These are phyloP conservation scores for Phytopythium cucurbitacearum DNA, from an alignment of 352 stramenopile species.

Conservation along the genomic window DNA sequence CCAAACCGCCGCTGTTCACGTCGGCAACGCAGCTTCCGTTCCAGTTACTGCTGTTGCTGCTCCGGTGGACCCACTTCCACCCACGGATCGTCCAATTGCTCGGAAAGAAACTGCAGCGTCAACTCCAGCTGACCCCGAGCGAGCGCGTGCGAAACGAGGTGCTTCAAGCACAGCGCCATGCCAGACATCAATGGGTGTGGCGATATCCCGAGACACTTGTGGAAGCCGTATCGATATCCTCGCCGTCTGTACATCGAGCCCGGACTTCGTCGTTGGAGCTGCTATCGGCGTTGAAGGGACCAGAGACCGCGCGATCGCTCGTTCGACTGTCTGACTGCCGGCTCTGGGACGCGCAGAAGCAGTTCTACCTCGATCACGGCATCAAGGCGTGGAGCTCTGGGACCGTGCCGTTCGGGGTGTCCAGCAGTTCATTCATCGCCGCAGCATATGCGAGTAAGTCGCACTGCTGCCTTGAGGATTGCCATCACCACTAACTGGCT, in stretches of 20 bases:
- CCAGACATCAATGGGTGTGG: constrained; percentile 25
- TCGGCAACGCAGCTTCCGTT: constrained; percentile 51
- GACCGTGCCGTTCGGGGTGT: constrained; percentile 73
- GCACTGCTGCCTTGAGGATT: constrained; percentile 5
- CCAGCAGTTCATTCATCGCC: constrained; percentile 73
- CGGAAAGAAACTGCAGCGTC: constrained; percentile 37
- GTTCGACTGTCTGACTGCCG: constrained; percentile 43
- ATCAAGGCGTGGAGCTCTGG: constrained; percentile 73
- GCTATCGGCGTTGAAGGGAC: background rate
- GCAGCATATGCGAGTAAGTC: constrained; percentile 49
- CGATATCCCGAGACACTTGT: constrained; percentile 11
- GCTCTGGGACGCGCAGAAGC: constrained; percentile 73
- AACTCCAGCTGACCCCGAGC: constrained; percentile 48
- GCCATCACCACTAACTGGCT: background rate
- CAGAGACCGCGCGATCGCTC: background rate
- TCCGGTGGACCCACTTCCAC: constrained; percentile 76
- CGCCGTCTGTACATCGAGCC: background rate
- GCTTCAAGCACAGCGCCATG: constrained; percentile 14
- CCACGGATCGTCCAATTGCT: constrained; percentile 31
- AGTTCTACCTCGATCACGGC: constrained; percentile 74
- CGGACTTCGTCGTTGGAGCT: background rate
- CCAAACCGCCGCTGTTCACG: constrained; percentile 19
- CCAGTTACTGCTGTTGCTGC: constrained; percentile 55
- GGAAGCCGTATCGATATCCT: background rate
- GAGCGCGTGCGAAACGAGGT: constrained; percentile 32